These are phyloP conservation scores for Babesia caballi DNA, from an alignment of 169 alveolate genomes.

Conservation along the genomic window DNA sequence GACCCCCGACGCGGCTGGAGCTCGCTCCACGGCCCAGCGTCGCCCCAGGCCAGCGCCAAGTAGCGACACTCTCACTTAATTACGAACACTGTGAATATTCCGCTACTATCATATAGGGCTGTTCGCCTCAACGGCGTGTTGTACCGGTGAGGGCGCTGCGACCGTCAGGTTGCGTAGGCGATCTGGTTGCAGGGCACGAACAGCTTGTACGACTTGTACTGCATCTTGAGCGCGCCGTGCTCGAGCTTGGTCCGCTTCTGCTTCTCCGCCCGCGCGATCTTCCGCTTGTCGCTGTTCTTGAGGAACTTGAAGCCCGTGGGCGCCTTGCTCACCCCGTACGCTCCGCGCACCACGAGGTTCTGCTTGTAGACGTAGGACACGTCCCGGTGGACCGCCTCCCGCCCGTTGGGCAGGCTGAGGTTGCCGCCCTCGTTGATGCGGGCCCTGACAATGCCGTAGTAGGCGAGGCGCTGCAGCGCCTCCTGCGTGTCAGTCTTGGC, in stretches of 20 bases:
- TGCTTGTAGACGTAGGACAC: constrained; percentile 82
- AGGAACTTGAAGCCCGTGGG: constrained; percentile 44
- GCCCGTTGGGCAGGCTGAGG: constrained; percentile 81
- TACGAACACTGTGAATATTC: background rate
- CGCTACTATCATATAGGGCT: too few species aligned
- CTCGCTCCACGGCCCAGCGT: too few species aligned
- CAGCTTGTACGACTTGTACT: constrained; percentile 61
- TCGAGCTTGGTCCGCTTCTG: constrained; percentile 19
- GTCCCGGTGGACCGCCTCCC: constrained; percentile 82
- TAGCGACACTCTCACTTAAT: background rate
- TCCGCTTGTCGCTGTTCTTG: constrained; percentile 18
- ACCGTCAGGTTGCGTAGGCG: constrained; percentile 12
- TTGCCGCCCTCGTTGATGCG: constrained; percentile 74
- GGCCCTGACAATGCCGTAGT: constrained; percentile 58
- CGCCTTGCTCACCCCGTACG: constrained; percentile 12
- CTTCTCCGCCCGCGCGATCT: constrained; percentile 34
- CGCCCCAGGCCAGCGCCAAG: background rate
- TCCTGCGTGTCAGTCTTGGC: constrained; percentile 38
- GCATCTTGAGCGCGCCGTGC: constrained; percentile 23
- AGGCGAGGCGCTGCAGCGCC: constrained; percentile 6
- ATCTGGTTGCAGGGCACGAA: constrained; percentile 58
- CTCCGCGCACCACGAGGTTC: constrained; percentile 36
- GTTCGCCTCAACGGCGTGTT: too few species aligned
- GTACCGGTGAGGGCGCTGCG: too few species aligned
- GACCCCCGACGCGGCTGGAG: too few species aligned